Conservation (phyloP, 345 rosid genomes). For the Eucalyptus regnans region DNA sequence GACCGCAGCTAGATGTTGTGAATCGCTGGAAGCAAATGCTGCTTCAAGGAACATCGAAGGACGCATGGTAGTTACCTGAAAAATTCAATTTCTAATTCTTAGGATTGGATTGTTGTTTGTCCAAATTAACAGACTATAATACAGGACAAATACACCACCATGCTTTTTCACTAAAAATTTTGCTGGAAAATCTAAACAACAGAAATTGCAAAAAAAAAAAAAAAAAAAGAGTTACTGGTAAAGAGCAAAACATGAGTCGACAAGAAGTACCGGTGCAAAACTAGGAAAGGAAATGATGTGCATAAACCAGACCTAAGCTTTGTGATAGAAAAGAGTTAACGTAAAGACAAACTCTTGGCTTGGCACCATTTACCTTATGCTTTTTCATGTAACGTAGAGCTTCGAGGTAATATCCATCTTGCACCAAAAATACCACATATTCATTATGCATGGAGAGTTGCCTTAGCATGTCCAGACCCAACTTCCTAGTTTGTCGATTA, state of each 20-base stretch:
- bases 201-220: no score
- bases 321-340: neutral
- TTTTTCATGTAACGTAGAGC: slow-evolving; percentile 84
- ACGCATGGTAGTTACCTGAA: slow-evolving; percentile 60
- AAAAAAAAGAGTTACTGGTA: neutral
- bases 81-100: neutral
- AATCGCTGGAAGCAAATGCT: slow-evolving; percentile 58
- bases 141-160: neutral
- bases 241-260: neutral
- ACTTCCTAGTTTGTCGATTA: slow-evolving; percentile 57
- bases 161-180: neutral
- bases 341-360: neutral
- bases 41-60: slow-evolving; percentile 80
- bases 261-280: neutral
- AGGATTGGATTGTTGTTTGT: neutral
- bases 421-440: slow-evolving; percentile 55
- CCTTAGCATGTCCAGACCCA: slow-evolving; percentile 90
- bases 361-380: slow-evolving; percentile 49
- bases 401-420: slow-evolving; percentile 87
- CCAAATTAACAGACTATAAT: neutral
- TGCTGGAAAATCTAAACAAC: neutral
- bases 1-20: slow-evolving; percentile 81
- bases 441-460: slow-evolving; percentile 86
- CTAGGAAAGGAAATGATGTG: neutral
- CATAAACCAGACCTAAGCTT: neutral